Base-by-base conservation (phyloP, 2,329 filamentous ascomycete species). In the Fusarium subtropicale region DNA sequence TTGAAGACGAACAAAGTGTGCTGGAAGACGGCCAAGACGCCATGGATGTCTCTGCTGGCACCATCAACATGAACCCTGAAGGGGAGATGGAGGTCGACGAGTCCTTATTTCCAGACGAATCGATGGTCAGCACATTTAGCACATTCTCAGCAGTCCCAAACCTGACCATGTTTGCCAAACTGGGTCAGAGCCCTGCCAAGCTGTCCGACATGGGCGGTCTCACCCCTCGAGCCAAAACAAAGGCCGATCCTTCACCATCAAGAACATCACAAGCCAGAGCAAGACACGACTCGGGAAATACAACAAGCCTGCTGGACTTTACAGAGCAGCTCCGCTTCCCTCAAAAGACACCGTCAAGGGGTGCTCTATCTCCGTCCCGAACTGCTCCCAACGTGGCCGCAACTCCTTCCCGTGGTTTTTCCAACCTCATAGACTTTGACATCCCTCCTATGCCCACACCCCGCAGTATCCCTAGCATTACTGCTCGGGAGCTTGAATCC, bases 381-480 rank as follows among this genome's bases (percentile, higher is more conserved):
- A 74, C 76, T 8, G 76, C 72, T 24, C 70, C 76, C 12, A 75
- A 75, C 56, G 62, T 75, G 2, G 61, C 74, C 16, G 79, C 78
- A 8, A 88, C 87, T 1, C 86, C 87, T 5, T 81, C 82, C 55
- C 83, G 82, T 20, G 38, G 39, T 22, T 89, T 92, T 71, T 85
- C 89, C 34, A 92, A 91, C 74, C 86, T 96, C 44, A 87, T 90
- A n/a, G 85, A 87, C 68, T 85, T 90, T 75, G 96, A 98, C 74
- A 91, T 98, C 12, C 94, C 94, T n/a, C 93, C 95, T 1, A 90
- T 94, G 71, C 94, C 95, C 3, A 98, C 96, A 1, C 96, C 96
- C 16, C 90, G 95, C 66, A 97, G 93, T 57, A 88, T 98, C 38
- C 96, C 96, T 1, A 93, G 91, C 11, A 91, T 98, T 71, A 97